Percentiles rank a stretch among this genome's conserved stretches.
phyloP scores from a whole-genome alignment of 169 alveolate species.

The Cryptosporidium muris region DNA sequence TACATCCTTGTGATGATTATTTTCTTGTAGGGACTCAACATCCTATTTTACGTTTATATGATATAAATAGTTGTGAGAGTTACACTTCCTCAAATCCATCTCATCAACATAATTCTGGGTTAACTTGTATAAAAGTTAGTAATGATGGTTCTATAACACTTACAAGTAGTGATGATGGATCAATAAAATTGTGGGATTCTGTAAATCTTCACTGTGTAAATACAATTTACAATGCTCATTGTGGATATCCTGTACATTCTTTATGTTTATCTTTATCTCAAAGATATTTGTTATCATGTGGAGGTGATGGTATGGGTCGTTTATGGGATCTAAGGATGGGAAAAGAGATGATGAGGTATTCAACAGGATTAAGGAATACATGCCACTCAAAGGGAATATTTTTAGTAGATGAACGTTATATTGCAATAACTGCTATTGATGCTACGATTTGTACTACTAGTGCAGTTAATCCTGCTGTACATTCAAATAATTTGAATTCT shows the following conservation, averaged over 20 bases:
- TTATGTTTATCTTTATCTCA: conserved; percentile 43
- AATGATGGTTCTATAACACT: conserved; percentile 48
- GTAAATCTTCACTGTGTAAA: conserved; percentile 44
- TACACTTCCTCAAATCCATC: conserved; percentile 56
- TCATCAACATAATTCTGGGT: conserved; percentile 37
- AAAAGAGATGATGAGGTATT: conserved; percentile 33
- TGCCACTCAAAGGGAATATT: conserved; percentile 59
- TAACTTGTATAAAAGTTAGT: conserved; percentile 11
- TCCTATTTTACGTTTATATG: conserved; percentile 51
- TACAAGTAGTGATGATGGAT: conserved; percentile 64
- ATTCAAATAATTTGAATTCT: too few relatives aligned
- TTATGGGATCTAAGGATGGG: conserved; percentile 65
- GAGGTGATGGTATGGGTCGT: conserved; percentile 66
- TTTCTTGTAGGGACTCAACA: conserved; percentile 55
- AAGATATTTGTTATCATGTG: conserved; percentile 40
- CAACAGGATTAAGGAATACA: conserved; percentile 36
- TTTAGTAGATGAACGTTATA: conserved; percentile 53
- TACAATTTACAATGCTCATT: conserved; percentile 49
- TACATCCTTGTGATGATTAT: conserved; percentile 61
- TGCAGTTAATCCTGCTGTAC: not conserved
- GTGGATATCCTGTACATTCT: conserved; percentile 46
- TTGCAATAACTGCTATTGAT: conserved; percentile 29
- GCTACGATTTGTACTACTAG: conserved; percentile 6
- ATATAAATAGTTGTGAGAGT: conserved; percentile 29
- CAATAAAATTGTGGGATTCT: conserved; percentile 65